phyloP scores from a whole-genome alignment of 768 basidiomycete genomes.

The Phlegmacium glaucopus region DNA sequence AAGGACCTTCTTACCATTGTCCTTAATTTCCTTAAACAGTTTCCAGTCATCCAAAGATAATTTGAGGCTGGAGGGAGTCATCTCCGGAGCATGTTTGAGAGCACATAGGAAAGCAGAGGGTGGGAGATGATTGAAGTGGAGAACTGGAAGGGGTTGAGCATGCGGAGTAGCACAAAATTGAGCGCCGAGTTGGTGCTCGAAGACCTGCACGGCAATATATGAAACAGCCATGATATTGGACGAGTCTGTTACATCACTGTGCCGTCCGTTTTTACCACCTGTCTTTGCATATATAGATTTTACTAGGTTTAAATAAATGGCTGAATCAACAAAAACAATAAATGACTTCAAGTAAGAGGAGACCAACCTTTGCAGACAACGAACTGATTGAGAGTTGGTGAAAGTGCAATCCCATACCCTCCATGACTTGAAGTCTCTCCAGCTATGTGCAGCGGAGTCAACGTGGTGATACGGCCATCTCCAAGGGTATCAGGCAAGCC shows the following conservation, averaged over 20 bases:
- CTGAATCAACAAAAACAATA: no score
- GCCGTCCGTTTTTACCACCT: conserved; percentile 23
- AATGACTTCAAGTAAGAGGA: background rate
- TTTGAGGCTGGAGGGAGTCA: background rate
- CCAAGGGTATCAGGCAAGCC: no score
- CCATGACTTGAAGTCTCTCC: no score
- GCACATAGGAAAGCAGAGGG: background rate
- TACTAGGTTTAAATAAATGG: conserved; percentile 10
- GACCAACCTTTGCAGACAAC: background rate
- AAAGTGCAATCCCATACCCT: conserved; percentile 3
- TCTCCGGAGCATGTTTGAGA: background rate
- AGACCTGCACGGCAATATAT: conserved; percentile 14
- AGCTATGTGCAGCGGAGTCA: no score
- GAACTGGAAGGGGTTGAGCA: background rate
- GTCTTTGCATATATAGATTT: conserved; percentile 20
- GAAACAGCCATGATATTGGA: conserved; percentile 22
- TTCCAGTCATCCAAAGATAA: background rate
- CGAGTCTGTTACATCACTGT: conserved; percentile 12
- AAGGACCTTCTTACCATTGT: background rate
- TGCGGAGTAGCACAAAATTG: conserved; percentile 5
- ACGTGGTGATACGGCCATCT: no score
- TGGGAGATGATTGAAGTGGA: conserved; percentile 1
- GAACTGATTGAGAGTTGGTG: conserved; percentile 1
- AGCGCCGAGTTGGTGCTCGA: background rate
- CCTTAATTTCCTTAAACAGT: background rate